These are phyloP conservation scores for Zygnema circumcarinatum DNA, from an alignment of 139 green algal genomes.

Conservation along the genomic window DNA sequence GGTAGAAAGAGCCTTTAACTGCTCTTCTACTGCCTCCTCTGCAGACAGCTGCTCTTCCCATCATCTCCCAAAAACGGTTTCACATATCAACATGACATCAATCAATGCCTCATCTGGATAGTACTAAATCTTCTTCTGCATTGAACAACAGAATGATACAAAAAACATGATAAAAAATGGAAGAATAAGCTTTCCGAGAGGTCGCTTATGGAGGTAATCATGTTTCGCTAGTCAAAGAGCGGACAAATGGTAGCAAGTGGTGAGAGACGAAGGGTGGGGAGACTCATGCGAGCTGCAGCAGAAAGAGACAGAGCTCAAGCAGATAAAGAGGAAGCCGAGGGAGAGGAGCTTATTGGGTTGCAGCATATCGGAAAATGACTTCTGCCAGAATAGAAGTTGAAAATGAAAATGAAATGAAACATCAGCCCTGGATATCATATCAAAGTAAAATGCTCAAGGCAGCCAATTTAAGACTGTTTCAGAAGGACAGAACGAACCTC, in stretches of 20 bases:
- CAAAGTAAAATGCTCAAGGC: background rate
- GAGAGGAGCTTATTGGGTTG: background rate
- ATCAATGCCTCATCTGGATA: background rate
- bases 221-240: no score
- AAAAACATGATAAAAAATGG: background rate
- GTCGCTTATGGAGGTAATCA: background rate
- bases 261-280: no score
- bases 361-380: background rate
- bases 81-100: no score
- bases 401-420: background rate
- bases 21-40: conserved; percentile 7
- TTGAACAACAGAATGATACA: background rate
- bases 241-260: no score
- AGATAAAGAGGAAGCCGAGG: background rate
- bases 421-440: background rate
- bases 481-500: background rate
- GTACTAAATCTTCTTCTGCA: background rate
- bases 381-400: background rate
- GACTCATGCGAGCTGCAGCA: no score
- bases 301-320: no score
- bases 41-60: conserved; percentile 28
- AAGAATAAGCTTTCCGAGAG: background rate
- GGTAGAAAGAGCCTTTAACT: conserved; percentile 25
- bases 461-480: background rate
- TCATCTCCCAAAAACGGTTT: no score